phyloP scores from a whole-genome alignment of 257 asterid species.

The Fraxinus excelsior region DNA sequence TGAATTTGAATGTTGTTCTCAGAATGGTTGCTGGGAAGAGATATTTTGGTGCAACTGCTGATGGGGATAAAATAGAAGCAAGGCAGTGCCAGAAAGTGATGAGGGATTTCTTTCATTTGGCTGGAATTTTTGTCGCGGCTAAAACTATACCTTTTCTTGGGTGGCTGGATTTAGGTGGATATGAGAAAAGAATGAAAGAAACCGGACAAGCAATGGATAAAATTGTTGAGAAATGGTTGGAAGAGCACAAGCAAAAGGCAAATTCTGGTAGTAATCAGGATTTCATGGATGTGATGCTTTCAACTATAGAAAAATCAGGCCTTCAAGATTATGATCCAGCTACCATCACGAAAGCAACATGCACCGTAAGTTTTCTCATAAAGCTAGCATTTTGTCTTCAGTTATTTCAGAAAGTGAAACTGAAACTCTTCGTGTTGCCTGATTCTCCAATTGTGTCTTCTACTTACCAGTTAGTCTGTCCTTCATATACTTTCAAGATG shows the following conservation, averaged over 20 bases:
- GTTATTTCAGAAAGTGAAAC: neutral
- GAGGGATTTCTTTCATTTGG: slow-evolving; percentile 20
- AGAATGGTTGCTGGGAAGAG: slow-evolving; percentile 32
- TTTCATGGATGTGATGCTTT: slow-evolving; percentile 28
- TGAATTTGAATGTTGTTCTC: slow-evolving; percentile 22
- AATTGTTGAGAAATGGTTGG: slow-evolving; percentile 19
- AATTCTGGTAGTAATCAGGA: neutral
- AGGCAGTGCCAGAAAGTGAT: slow-evolving; percentile 16
- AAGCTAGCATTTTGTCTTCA: neutral
- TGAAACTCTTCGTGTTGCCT: too few species aligned
- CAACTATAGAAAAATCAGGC: neutral
- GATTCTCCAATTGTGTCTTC: too few species aligned
- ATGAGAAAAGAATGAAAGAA: slow-evolving; percentile 20
- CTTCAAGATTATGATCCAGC: slow-evolving; percentile 3
- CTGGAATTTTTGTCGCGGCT: slow-evolving; percentile 7
- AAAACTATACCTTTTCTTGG: slow-evolving; percentile 8
- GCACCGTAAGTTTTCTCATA: slow-evolving; percentile 1
- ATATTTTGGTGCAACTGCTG: slow-evolving; percentile 6
- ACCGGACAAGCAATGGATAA: slow-evolving; percentile 15
- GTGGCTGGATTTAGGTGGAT: slow-evolving; percentile 26
- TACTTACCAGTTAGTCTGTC: too few species aligned
- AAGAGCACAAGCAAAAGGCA: slow-evolving; percentile 16
- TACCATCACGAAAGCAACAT: neutral
- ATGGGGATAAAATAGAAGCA: slow-evolving; percentile 17
- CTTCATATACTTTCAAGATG: too few species aligned